These are phyloP conservation scores for Eucalyptus pauciflora DNA, from an alignment of 345 rosid genomes.

Conservation along the genomic window DNA sequence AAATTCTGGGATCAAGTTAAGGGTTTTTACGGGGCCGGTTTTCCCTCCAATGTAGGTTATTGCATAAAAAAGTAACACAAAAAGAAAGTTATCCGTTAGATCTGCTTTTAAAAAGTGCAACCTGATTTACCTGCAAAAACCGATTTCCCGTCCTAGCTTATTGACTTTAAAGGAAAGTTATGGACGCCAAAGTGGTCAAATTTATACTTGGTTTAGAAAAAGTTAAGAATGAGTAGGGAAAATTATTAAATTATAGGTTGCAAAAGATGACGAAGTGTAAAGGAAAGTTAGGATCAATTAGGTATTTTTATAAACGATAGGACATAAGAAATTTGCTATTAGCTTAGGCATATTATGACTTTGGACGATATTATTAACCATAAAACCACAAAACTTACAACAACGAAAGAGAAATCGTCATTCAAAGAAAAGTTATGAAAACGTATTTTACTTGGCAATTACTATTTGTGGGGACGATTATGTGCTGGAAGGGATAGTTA, in stretches of 20 bases:
- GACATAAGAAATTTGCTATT: neutral
- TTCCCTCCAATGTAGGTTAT: too few species aligned
- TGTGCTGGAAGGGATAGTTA: neutral
- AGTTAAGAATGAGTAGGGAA: neutral
- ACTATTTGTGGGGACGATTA: neutral
- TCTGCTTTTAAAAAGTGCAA: neutral
- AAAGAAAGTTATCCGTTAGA: neutral
- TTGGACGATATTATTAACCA: neutral
- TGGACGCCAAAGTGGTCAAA: neutral
- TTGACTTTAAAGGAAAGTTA: neutral
- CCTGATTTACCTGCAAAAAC: neutral
- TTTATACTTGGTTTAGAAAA: neutral
- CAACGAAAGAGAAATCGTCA: neutral
- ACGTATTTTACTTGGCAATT: neutral
- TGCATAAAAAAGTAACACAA: neutral
- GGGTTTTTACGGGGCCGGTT: too few species aligned
- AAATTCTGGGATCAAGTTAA: neutral
- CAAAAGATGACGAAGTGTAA: neutral
- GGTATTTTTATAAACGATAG: neutral
- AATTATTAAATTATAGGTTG: neutral
- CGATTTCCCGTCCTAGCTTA: neutral
- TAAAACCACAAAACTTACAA: neutral
- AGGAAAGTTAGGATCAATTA: neutral
- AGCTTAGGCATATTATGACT: neutral
- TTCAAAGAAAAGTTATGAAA: neutral